Evolutionary conservation across 768 basidiomycete genomes (phyloP).

Genomic region (Sutorius australiensis): DNA sequence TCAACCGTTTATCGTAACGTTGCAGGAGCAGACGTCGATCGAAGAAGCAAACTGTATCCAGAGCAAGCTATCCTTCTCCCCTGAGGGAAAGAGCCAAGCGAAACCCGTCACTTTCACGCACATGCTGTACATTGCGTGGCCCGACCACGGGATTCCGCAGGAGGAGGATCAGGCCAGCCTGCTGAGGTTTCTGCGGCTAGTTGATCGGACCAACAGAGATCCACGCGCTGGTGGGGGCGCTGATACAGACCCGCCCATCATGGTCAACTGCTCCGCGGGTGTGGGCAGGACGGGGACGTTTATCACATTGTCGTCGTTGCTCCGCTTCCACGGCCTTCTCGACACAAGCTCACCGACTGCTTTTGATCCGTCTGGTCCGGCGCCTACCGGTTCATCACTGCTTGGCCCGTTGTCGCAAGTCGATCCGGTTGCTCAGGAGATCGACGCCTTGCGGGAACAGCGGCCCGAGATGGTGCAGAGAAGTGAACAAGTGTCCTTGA

Average conservation of each 20-base stretch:
- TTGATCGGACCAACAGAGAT: slow-evolving; percentile 58
- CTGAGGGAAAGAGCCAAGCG: slow-evolving; percentile 28
- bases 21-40: slow-evolving; percentile 44
- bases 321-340: slow-evolving; percentile 57
- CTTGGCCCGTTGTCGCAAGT: slow-evolving; percentile 56
- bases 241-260: slow-evolving; percentile 69
- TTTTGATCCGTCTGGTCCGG: slow-evolving; percentile 18
- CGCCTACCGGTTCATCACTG: slow-evolving; percentile 42
- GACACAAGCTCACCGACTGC: slow-evolving; percentile 26
- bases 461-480: slow-evolving; percentile 79
- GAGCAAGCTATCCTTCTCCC: slow-evolving; percentile 56
- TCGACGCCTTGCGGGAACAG: slow-evolving; percentile 79
- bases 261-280: slow-evolving; percentile 85
- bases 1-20: slow-evolving; percentile 53
- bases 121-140: slow-evolving; percentile 74
- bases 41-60: slow-evolving; percentile 57
- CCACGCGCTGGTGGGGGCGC: slow-evolving; percentile 19
- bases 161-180: slow-evolving; percentile 56
- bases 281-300: slow-evolving; percentile 86
- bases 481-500: slow-evolving; percentile 56
- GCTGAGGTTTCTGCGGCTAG: slow-evolving; percentile 59
- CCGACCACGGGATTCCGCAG: slow-evolving; percentile 79
- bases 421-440: slow-evolving; percentile 61
- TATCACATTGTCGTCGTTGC: slow-evolving; percentile 73
- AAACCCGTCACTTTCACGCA: slow-evolving; percentile 59